A percentile compares a stretch with the other conserved stretches of the same genome.
These are phyloP conservation scores for Colletotrichum cordylinicola DNA, from an alignment of 2,329 filamentous ascomycete genomes.

Conservation along the genomic window DNA sequence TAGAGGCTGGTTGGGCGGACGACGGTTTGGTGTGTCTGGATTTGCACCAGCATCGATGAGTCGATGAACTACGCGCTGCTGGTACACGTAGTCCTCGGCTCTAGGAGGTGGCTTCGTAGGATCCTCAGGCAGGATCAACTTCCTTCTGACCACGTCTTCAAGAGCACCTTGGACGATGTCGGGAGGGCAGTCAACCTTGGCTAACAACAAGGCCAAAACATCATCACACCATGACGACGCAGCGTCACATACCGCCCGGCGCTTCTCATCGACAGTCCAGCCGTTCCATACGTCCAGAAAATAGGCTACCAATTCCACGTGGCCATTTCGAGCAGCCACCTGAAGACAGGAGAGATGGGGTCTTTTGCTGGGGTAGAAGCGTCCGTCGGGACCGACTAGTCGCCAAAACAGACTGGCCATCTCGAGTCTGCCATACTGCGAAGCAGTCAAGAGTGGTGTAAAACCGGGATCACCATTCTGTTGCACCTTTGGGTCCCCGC, in stretches of 20 bases:
- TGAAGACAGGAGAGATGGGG: background rate
- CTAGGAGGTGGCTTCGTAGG: background rate
- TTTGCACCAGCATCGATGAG: constrained; percentile 7
- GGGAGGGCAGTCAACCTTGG: background rate
- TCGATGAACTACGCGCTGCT: constrained; percentile 4
- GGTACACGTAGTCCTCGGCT: background rate
- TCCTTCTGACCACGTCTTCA: background rate
- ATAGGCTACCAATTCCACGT: background rate
- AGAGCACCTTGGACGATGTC: background rate
- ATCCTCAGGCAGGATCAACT: constrained; percentile 3
- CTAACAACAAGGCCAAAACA: background rate
- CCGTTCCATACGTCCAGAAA: background rate
- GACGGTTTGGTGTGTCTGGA: background rate
- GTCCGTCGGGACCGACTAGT: background rate
- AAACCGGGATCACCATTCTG: background rate
- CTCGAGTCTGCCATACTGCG: background rate
- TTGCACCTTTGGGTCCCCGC: background rate
- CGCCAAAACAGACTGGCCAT: background rate
- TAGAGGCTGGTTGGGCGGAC: background rate
- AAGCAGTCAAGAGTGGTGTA: background rate
- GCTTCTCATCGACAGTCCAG: background rate
- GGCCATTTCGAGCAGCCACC: background rate
- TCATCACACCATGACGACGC: background rate
- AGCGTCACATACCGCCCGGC: background rate
- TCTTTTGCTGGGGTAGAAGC: background rate